Evolutionary conservation across 2,329 filamentous ascomycete species (phyloP).

Genomic region (Aspergillus thermomutatus): DNA sequence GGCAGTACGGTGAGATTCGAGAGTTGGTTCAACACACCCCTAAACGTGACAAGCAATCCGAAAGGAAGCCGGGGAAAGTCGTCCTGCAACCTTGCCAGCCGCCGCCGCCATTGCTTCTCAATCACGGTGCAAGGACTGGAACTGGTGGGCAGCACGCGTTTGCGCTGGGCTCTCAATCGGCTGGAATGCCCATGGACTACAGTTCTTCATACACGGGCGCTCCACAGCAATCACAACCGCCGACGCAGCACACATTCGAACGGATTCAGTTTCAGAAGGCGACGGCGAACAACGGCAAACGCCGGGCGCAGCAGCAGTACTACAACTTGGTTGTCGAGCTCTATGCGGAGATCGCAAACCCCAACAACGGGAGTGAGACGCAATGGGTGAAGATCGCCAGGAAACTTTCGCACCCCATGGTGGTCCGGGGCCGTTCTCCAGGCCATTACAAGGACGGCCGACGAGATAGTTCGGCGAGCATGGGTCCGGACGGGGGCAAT

Average conservation of each 20-base stretch:
- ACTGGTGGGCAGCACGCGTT: conserved; percentile 25
- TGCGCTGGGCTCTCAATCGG: conserved; percentile 21
- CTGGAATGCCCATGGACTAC: conserved; percentile 34
- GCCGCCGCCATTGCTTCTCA: conserved; percentile 38
- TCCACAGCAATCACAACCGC: conserved; percentile 33
- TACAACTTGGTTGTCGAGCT: conserved; percentile 88
- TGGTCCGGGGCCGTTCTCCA: conserved; percentile 79
- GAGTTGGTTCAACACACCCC: conserved; percentile 88
- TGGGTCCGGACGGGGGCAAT: conserved; percentile 63
- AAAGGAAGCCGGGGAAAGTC: conserved; percentile 67
- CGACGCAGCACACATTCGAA: conserved; percentile 66
- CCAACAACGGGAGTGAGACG: conserved; percentile 40
- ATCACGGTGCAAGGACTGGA: conserved; percentile 21
- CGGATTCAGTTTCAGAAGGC: conserved; percentile 93
- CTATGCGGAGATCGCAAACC: conserved; percentile 62
- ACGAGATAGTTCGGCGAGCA: conserved; percentile 66
- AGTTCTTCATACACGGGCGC: conserved; percentile 27
- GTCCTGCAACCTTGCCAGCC: conserved; percentile 64
- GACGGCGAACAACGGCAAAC: conserved; percentile 89
- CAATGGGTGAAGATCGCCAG: conserved; percentile 69
- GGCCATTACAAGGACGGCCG: conserved; percentile 74
- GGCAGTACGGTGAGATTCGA: conserved; percentile 69
- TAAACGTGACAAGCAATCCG: conserved; percentile 84
- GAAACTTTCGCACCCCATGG: conserved; percentile 73
- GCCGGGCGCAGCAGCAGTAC: conserved; percentile 85